Percentiles rank a stretch among this genome's conserved stretches.
These are phyloP conservation scores for Calocybe cyanea DNA, from an alignment of 768 basidiomycete species.

Conservation along the genomic window DNA sequence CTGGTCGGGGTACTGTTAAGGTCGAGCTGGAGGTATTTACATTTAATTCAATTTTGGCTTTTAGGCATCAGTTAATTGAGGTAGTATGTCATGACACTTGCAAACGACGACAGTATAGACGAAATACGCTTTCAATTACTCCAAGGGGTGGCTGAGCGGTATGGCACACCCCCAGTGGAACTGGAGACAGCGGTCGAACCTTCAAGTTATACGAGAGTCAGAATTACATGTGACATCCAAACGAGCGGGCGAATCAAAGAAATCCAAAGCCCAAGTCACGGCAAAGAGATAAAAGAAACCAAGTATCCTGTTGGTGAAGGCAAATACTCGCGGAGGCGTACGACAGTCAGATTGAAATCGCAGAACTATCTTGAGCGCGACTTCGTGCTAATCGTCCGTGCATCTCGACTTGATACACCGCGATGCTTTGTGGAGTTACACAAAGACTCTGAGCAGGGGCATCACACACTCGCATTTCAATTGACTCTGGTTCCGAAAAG, in stretches of 20 bases:
- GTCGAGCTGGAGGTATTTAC: conserved; percentile 39
- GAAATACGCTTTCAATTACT: conserved; percentile 55
- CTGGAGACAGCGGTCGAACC: conserved; percentile 28
- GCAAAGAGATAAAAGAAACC: conserved; percentile 23
- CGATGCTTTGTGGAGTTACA: conserved; percentile 52
- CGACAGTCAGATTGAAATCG: conserved; percentile 37
- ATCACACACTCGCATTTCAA: conserved; percentile 43
- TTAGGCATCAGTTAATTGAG: neutral
- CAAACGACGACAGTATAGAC: conserved; percentile 44
- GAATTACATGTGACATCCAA: conserved; percentile 43
- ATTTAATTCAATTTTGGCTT: neutral
- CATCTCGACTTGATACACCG: conserved; percentile 47
- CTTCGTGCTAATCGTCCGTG: conserved; percentile 47
- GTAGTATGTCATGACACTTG: conserved; percentile 51
- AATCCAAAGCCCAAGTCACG: conserved; percentile 43
- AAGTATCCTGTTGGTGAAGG: conserved; percentile 31
- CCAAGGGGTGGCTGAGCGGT: conserved; percentile 45
- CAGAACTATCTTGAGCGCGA: conserved; percentile 39
- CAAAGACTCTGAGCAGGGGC: conserved; percentile 17
- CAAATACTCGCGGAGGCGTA: conserved; percentile 35
- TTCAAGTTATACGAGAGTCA: conserved; percentile 29
- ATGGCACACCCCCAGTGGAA: conserved; percentile 41
- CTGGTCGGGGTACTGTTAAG: conserved; percentile 34
- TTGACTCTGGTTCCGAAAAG: conserved; percentile 54
- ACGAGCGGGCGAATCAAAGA: conserved; percentile 39